Conservation (phyloP, 2,329 filamentous ascomycete species). For the Tolypocladium guangdongense region DNA sequence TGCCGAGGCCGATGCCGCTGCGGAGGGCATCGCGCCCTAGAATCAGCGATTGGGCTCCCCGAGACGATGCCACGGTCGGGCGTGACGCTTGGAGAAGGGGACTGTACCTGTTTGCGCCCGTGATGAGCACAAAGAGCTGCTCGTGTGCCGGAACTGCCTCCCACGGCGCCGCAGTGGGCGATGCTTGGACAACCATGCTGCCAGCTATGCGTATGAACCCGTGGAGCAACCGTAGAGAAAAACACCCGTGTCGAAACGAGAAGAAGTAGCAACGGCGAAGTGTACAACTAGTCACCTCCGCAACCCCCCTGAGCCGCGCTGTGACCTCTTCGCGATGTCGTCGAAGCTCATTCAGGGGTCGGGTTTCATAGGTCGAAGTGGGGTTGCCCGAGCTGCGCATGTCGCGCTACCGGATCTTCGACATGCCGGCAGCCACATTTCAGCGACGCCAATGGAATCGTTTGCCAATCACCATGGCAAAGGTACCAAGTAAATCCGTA, state of each 20-base stretch:
- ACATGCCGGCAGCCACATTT: background rate
- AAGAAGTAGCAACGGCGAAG: background rate
- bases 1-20: slow-evolving; percentile 80
- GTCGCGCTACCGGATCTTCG: background rate
- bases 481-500: no score
- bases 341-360: background rate
- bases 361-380: background rate
- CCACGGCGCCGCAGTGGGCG: slow-evolving; percentile 19
- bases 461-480: no score
- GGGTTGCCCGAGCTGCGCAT: background rate
- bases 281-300: background rate
- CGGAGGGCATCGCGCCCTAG: background rate
- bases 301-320: background rate
- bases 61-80: no score
- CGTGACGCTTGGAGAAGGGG: background rate
- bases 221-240: background rate
- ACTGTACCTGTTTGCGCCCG: slow-evolving; percentile 72
- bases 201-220: background rate
- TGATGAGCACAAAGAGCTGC: slow-evolving; percentile 59
- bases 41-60: background rate
- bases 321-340: background rate
- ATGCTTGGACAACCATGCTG: slow-evolving; percentile 3
- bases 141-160: slow-evolving; percentile 25
- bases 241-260: background rate
- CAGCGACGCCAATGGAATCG: background rate